Base-by-base conservation (phyloP, 805 yeast species). In the Candida insectorum region DNA sequence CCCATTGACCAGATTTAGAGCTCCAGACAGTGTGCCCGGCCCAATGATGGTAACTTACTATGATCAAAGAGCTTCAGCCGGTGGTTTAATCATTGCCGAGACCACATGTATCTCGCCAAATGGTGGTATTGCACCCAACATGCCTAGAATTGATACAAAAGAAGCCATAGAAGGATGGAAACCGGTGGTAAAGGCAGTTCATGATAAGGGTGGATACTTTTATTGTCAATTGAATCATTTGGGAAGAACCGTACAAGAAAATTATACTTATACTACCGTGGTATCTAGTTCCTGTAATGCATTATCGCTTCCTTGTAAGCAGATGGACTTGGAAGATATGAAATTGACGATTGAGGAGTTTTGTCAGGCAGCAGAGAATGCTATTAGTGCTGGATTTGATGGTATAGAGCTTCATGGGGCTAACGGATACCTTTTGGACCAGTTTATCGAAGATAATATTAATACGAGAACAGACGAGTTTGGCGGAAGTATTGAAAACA, bases 181-280 rank as follows among this genome's bases (percentile, higher is more conserved):
- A 39, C 56, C 60, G 39, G 62, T 75, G 16, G 54, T 56, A 14
- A 68, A 69, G 14, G 62, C 57, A 6, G 67, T 73, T 16, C 81
- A 75, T 45, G 54, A 44, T 2, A 60, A 69, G 42, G 49, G 52
- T 16, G 65, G 79, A 0, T 61, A 51, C 28, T 51, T 67, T 2
- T 59, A 71, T 31, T 50, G 68, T 18, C 85, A 79, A 56, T 41
- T 79, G 24, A 77, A 80, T 78, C 63, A 59, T 12, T 48, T 74
- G 15, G 81, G 80, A 17, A 54, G 77, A 34, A 61, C 54, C 28
- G 60, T 52, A 14, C 43, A 36, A 13, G 52, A 58, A 12, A 34
- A 34, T 4, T 21, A 20, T 4, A 24, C 12, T 20, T 24, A 11
- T 7, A 31, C n/a, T 11, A 8, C 9, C 9, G 29, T 9, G 17